Conservation (phyloP, 75 land plant genomes). For the Larix kaempferi region DNA sequence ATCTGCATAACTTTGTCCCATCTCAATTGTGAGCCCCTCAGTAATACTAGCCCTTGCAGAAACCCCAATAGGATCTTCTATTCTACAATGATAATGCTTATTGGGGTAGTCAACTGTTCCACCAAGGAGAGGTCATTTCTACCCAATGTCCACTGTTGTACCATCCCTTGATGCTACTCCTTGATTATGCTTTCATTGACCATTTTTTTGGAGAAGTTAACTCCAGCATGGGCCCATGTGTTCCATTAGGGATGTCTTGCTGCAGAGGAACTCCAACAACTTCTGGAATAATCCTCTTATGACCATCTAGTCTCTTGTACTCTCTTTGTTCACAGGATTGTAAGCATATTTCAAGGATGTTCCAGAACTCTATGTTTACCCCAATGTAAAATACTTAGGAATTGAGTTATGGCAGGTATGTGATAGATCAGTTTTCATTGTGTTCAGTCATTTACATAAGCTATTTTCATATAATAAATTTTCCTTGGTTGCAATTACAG, state of each 20-base stretch:
- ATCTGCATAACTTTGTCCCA: neutral
- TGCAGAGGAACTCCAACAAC: slow-evolving; percentile 72
- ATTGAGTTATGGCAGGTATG: too few species aligned
- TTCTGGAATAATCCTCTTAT: slow-evolving; percentile 93
- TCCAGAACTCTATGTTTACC: too few species aligned
- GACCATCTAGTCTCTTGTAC: slow-evolving; percentile 88
- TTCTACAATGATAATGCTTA: slow-evolving; percentile 10
- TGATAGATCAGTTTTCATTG: too few species aligned
- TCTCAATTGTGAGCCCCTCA: slow-evolving; percentile 58
- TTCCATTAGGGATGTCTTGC: slow-evolving; percentile 26
- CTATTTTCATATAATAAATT: too few species aligned
- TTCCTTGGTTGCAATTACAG: too few species aligned
- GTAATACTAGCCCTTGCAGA: slow-evolving; percentile 46
- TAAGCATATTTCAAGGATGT: too few species aligned
- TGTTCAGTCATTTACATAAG: too few species aligned
- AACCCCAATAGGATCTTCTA: slow-evolving; percentile 27
- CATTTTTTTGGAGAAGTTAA: slow-evolving; percentile 12
- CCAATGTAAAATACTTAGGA: too few species aligned
- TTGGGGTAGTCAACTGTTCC: neutral
- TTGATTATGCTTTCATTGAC: slow-evolving; percentile 24
- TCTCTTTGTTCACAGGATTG: slow-evolving; percentile 94
- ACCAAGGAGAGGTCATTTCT: slow-evolving; percentile 12
- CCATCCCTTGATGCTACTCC: slow-evolving; percentile 9
- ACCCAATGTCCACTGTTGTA: neutral
- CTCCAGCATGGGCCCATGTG: slow-evolving; percentile 9